Percentiles rank a stretch among this genome's conserved stretches.
Conservation (phyloP, 345 rosid species). For the Schrenkiella parvula region DNA sequence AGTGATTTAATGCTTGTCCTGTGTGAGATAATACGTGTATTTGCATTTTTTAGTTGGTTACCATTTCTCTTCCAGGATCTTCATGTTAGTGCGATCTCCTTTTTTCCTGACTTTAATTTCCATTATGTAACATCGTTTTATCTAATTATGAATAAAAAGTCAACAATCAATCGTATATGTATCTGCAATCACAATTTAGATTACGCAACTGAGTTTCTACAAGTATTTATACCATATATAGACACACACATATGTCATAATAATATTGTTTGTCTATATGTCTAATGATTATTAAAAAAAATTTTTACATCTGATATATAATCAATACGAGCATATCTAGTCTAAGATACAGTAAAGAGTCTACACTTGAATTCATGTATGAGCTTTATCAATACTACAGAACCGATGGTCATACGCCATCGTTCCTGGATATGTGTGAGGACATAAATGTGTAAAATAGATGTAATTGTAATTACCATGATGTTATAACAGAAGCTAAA, state of each 20-base stretch:
- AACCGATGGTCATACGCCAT: background rate
- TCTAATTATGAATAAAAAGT: background rate
- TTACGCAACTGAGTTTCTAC: background rate
- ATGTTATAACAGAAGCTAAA: background rate
- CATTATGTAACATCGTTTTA: background rate
- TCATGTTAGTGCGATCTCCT: constrained; percentile 1
- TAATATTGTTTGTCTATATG: background rate
- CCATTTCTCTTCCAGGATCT: constrained; percentile 14
- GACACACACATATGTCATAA: too few relatives aligned
- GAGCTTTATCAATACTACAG: background rate
- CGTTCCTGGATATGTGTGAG: background rate
- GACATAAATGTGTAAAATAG: background rate
- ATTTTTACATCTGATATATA: background rate
- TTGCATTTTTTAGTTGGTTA: background rate
- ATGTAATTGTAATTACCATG: background rate
- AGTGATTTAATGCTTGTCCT: background rate
- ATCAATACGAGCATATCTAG: background rate
- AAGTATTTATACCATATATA: background rate
- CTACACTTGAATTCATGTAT: background rate
- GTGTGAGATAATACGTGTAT: background rate
- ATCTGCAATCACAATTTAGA: background rate
- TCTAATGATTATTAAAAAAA: background rate
- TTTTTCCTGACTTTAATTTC: background rate
- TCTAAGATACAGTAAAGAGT: background rate
- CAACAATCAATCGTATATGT: background rate